Evolutionary conservation across 345 rosid genomes (phyloP).

Genomic region (Kandelia obovata): DNA sequence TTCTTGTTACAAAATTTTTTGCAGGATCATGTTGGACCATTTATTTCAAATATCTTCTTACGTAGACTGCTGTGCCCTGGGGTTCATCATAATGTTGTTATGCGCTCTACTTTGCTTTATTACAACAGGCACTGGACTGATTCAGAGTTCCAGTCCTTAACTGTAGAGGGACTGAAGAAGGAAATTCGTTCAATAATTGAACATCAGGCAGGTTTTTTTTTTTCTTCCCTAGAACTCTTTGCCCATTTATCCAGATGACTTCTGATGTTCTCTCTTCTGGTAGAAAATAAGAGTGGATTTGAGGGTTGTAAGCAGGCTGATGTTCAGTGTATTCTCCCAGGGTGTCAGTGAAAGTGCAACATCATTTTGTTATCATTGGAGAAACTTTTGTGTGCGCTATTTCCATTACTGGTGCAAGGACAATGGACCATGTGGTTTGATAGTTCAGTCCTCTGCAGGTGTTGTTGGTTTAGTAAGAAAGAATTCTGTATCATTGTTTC

Average conservation of each 20-base stretch:
- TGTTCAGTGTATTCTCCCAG: constrained; percentile 34
- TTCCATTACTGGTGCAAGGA: constrained; percentile 77
- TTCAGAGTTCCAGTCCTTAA: constrained; percentile 74
- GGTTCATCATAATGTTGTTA: constrained; percentile 48
- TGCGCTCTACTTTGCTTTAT: constrained; percentile 69
- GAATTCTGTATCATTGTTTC: constrained; percentile 71
- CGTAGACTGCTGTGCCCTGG: constrained; percentile 87
- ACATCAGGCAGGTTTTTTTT: constrained; percentile 54
- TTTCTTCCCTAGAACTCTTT: constrained; percentile 8
- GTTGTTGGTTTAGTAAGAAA: constrained; percentile 79
- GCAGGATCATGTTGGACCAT: constrained; percentile 73
- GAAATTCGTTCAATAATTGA: constrained; percentile 75
- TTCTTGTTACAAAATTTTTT: constrained; percentile 14
- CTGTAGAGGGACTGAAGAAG: constrained; percentile 71
- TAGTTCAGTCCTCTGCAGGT: constrained; percentile 51
- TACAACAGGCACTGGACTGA: constrained; percentile 75
- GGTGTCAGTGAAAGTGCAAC: constrained; percentile 49
- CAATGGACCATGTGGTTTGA: constrained; percentile 66
- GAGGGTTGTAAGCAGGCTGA: constrained; percentile 22
- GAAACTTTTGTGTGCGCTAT: constrained; percentile 63
- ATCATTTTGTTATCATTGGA: constrained; percentile 67
- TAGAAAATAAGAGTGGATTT: constrained; percentile 10
- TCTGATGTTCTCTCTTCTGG: background rate
- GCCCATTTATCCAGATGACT: background rate
- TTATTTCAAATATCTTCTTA: constrained; percentile 75